Evolutionary conservation across 441 rosid genomes (phyloP), one percentile per base, ranked within the genome.

Genomic region (Syzygium malaccense): DNA sequence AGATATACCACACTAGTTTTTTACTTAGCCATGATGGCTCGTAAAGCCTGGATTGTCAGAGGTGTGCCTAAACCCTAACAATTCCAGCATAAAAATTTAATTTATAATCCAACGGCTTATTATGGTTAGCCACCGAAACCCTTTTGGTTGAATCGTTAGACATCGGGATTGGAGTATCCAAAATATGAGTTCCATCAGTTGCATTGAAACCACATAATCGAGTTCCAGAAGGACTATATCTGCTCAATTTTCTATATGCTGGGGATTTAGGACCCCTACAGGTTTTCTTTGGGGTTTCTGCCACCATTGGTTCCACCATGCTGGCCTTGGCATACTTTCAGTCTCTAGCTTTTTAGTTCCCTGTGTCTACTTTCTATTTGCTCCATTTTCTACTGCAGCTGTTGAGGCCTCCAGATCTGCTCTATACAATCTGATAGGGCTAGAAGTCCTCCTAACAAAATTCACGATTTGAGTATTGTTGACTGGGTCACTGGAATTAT

Each of bases 11-110:
- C 17, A 14, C 14, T 58, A 14, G 2, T 6, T 60, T 60, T 25
- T 60, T 5, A 14, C 13, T 28, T 1, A 28, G 1, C 9, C 0
- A 15, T 14, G 68, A 28, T 14, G 17, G n/a, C 68, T 28, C 0
- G 0, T 60, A 15, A 28, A 60, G 32, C 18, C 1, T 60, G 0
- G 32, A 60, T 28, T 28, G 68, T 28, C 7, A 6, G 2, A 28
- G 32, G 4, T 6, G 68, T 28, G 4, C 17, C 9, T 2, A 60
- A 60, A 28, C n/a, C 68, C 32, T 60, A 60, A 60, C 4, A 60
- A 8, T 60, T 60, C 68, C 68, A 60, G 4, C 68, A 28, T 30
- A 60, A 60, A 60, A 4, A 14, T 60, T 60, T 28, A 60, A 28
- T 60, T 60, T 60, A 15, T 60, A 28, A 60, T 60, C 18, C 18